Percentiles rank a stretch among this genome's conserved stretches.
Conservation (phyloP, 345 rosid genomes). For the Fremontodendron californicum region DNA sequence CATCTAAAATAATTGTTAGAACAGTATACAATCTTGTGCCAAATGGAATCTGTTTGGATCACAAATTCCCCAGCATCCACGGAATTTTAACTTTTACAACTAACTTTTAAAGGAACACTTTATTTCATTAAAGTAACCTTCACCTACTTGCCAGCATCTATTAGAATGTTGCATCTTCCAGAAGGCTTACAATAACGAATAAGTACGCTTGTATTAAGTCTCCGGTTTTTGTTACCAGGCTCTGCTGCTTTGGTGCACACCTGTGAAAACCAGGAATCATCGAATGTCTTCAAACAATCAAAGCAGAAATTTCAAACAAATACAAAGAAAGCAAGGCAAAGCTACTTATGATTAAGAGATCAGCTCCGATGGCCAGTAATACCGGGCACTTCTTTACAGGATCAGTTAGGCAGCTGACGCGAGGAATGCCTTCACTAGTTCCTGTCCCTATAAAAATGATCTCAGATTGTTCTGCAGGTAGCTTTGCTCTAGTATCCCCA, state of each 20-base stretch:
- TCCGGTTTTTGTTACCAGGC: constrained; percentile 70
- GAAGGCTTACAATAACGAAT: constrained; percentile 50
- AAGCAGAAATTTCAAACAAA: background rate
- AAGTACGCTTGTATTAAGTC: constrained; percentile 76
- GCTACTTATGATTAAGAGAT: background rate
- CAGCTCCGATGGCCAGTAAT: constrained; percentile 17
- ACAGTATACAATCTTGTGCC: background rate
- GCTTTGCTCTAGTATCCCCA: constrained; percentile 24
- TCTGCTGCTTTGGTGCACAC: constrained; percentile 79
- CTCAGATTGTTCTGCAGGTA: constrained; percentile 47
- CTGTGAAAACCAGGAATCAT: constrained; percentile 30
- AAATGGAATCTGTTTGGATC: background rate
- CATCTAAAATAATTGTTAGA: background rate
- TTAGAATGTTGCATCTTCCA: constrained; percentile 54
- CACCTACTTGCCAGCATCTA: constrained; percentile 95
- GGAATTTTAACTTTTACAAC: background rate
- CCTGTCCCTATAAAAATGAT: constrained; percentile 84
- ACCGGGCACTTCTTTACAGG: constrained; percentile 74
- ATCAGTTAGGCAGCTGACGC: constrained; percentile 88
- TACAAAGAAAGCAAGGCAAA: constrained; percentile 7
- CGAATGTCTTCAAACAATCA: constrained; percentile 12
- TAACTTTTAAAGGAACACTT: background rate
- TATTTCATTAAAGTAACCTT: constrained; percentile 6
- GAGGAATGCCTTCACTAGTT: constrained; percentile 96
- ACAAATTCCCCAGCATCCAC: background rate